phyloP scores from a whole-genome alignment of 805 yeast species.

The Sugiyamaella marilandica region DNA sequence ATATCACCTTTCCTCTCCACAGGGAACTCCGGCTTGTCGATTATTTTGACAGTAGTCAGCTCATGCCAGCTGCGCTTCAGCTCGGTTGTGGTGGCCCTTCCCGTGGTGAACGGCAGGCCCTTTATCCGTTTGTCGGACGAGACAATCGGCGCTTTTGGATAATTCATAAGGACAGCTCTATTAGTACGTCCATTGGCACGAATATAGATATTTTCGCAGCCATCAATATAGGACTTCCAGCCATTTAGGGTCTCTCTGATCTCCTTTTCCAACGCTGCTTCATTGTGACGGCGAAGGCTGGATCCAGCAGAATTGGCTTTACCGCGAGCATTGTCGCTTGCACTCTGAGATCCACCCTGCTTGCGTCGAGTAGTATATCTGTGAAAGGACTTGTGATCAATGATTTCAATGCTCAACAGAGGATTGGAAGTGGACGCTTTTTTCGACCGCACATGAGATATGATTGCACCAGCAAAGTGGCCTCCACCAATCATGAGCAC shows the following conservation, averaged over 20 bases:
- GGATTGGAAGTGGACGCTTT: constrained; percentile 57
- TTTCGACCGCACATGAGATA: constrained; percentile 58
- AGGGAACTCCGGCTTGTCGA: constrained; percentile 32
- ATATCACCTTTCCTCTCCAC: neutral
- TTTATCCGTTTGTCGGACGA: constrained; percentile 59
- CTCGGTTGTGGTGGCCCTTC: constrained; percentile 77
- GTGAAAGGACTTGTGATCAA: constrained; percentile 83
- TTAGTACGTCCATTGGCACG: constrained; percentile 75
- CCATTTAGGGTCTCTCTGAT: constrained; percentile 58
- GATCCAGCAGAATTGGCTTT: constrained; percentile 97
- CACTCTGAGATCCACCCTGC: constrained; percentile 96
- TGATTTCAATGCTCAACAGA: constrained; percentile 35
- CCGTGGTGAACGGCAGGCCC: constrained; percentile 82
- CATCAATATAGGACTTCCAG: constrained; percentile 57
- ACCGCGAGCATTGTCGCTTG: constrained; percentile 87
- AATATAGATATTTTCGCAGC: constrained; percentile 67
- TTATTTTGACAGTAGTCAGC: constrained; percentile 53
- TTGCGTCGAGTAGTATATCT: constrained; percentile 93
- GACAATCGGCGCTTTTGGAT: constrained; percentile 50
- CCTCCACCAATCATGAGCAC: constrained; percentile 96
- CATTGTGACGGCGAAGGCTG: constrained; percentile 81
- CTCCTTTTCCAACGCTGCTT: constrained; percentile 73
- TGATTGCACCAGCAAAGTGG: constrained; percentile 93
- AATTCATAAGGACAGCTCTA: constrained; percentile 60
- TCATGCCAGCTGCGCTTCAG: constrained; percentile 80